Evolutionary conservation across 2,329 filamentous ascomycete genomes (phyloP).

Genomic region (Fusarium bulbicola): DNA sequence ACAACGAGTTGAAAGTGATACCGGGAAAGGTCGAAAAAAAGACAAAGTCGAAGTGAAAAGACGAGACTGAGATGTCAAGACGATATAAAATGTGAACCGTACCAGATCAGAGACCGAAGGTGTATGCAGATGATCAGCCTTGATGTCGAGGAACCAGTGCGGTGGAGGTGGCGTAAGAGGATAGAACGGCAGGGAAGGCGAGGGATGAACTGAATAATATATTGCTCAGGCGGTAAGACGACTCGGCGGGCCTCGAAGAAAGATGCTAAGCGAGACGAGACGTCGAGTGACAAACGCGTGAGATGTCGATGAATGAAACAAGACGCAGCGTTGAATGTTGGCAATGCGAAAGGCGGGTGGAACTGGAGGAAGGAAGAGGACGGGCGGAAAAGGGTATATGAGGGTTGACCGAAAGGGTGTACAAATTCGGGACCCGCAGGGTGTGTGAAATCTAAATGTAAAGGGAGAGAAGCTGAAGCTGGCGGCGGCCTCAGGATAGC

Average conservation of each 20-base stretch:
- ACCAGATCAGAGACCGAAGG: constrained; percentile 36
- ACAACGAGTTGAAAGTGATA: constrained; percentile 13
- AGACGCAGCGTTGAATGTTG: constrained; percentile 22
- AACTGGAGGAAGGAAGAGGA: constrained; percentile 38
- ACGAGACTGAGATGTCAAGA: constrained; percentile 18
- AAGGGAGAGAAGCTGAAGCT: constrained; percentile 10
- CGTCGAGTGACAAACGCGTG: constrained; percentile 16
- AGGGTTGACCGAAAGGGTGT: constrained; percentile 29
- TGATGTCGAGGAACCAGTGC: constrained; percentile 25
- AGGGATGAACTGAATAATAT: constrained; percentile 27
- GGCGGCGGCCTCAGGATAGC: constrained; percentile 36
- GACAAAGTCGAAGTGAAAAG: constrained; percentile 9
- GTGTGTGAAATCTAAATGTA: constrained; percentile 8
- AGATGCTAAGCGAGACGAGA: constrained; percentile 17
- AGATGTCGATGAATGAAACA: constrained; percentile 24
- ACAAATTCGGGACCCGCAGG: constrained; percentile 13
- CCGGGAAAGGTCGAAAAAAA: constrained; percentile 11
- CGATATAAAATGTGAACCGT: constrained; percentile 34
- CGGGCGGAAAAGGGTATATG: constrained; percentile 43
- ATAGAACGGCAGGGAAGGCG: constrained; percentile 23
- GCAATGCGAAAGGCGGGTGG: constrained; percentile 37
- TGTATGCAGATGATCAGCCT: constrained; percentile 20
- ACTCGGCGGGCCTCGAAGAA: constrained; percentile 6
- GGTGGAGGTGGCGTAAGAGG: constrained; percentile 26
- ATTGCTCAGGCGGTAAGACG: constrained; percentile 22